Evolutionary conservation across 768 basidiomycete genomes (phyloP), one percentile per base, ranked within the genome.

Genomic region (Boletus rex-veris): DNA sequence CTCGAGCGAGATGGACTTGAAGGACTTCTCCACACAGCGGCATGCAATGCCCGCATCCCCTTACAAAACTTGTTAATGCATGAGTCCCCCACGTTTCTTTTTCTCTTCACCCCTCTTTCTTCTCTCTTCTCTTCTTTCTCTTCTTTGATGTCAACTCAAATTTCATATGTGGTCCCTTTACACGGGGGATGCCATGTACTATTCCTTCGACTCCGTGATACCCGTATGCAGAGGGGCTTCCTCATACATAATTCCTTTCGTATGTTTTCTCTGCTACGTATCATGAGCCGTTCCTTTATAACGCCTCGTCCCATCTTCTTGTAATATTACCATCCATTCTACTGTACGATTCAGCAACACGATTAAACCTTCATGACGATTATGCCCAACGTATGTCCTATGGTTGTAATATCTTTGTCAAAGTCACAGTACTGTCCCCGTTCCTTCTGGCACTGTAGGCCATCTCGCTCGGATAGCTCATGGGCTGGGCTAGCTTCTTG

Each of bases 321-420:
- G 38, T 19, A 58, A 49, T 15, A 57, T 55, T 64, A 67, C 35
- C 37, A 45, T 58, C 58, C 49, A n/a, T 5, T 61, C 15, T 67
- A 64, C 45, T 47, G 21, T 67, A 64, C 49, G 4, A 53, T 53
- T 19, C 31, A 40, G 14, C 43, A 54, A 46, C 50, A 53, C 16
- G 40, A 59, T 24, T 42, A 45, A 49, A 21, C 21, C 3, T 53
- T 24, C 2, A 53, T 37, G 31, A 58, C 24, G 16, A 24, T 53
- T 15, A 41, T 36, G 33, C 6, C 35, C 31, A 30, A 19, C 7
- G 9, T 6, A 12, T 16, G 26, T 43, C 26, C 45, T 57, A 53
- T 7, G 57, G 24, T 24, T 48, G 44, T 28, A 55, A 7, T 16
- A 60, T 33, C 48, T 68, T 65, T 19, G 48, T 61, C 42, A 63